Evolutionary conservation across 106 monocot genomes (phyloP), one percentile per base, ranked within the genome.

Genomic region (Apostasia ramifera): DNA sequence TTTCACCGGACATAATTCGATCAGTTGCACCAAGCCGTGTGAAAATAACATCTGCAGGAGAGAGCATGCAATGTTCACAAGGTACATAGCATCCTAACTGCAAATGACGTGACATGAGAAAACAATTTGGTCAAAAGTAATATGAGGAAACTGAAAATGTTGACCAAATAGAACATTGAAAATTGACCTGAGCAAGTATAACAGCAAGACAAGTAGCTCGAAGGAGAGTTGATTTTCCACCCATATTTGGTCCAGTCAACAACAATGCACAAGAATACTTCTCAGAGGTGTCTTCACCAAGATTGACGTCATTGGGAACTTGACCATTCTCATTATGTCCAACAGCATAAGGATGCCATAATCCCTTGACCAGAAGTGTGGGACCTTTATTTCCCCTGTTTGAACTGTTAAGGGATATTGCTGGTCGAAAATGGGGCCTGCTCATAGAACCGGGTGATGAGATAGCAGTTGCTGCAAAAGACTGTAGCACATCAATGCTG

Each of bases 201-300:
- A 89, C 86, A 57, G 83, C 79, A 60, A 97, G 73, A 75, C 97
- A 97, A 44, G 97, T 87, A 51, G 97, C 97, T 55, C 97, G 89
- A 64, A 97, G 61, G 47, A 97, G 75, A 15, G 97, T 97, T 55
- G 97, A 97, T 72, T 97, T 97, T 53, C 97, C 97, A 61, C 97
- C 97, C 97, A 97, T 97, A 71, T 97, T 97, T 71, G 97, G 97
- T 71, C 97, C 97, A 55, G 97, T 97, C 85, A 97, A 53, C 63
- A 97, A 60, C 73, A 97, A 59, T 46, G 95, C 76, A 53, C 79
- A 66, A 15, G 83, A 77, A 68, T 85, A 66, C 2, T 40, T 64
- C 8, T 74, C 82, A 56, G 55, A 59, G 46, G 56, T 59, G 55
- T 77, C 70, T 73, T 82, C 83, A 73, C 84, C 85, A 63, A 97